Conservation (phyloP, 768 basidiomycete species). For the Megacollybia marginata region DNA sequence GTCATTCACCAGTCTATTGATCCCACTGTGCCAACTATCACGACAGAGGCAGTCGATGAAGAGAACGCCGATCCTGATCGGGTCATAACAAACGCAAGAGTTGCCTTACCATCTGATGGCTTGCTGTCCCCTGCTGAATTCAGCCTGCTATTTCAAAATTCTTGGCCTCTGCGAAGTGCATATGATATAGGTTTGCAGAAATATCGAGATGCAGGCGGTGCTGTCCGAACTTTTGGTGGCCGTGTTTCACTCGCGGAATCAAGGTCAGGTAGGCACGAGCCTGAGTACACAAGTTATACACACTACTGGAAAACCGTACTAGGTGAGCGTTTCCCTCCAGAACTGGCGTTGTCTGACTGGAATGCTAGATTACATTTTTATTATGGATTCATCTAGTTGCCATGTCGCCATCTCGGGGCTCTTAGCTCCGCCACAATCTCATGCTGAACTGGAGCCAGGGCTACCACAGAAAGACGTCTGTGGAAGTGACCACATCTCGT, state of each 20-base stretch:
- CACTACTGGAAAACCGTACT: conserved; percentile 79
- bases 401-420: conserved; percentile 40
- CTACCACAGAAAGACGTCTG: conserved; percentile 75
- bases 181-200: conserved; percentile 52
- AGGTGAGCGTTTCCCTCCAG: conserved; percentile 34
- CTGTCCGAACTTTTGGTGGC: conserved; percentile 41
- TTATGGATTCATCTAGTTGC: conserved; percentile 40
- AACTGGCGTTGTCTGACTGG: neutral
- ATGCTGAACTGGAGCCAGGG: conserved; percentile 56
- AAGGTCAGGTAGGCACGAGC: conserved; percentile 58
- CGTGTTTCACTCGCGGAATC: conserved; percentile 31
- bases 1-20: conserved; percentile 71
- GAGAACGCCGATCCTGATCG: conserved; percentile 57
- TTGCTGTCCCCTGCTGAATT: conserved; percentile 59
- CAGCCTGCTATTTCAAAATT: conserved; percentile 31
- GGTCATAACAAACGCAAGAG: conserved; percentile 68
- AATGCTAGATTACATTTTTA: conserved; percentile 80
- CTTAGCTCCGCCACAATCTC: conserved; percentile 47
- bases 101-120: conserved; percentile 53
- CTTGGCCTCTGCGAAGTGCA: conserved; percentile 46
- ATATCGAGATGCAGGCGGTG: conserved; percentile 6
- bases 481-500: conserved; percentile 82
- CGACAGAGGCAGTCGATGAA: conserved; percentile 25
- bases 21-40: conserved; percentile 34
- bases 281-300: conserved; percentile 85